Evolutionary conservation across 257 asterid species (phyloP).

Genomic region (Ligustrum vulgare): DNA sequence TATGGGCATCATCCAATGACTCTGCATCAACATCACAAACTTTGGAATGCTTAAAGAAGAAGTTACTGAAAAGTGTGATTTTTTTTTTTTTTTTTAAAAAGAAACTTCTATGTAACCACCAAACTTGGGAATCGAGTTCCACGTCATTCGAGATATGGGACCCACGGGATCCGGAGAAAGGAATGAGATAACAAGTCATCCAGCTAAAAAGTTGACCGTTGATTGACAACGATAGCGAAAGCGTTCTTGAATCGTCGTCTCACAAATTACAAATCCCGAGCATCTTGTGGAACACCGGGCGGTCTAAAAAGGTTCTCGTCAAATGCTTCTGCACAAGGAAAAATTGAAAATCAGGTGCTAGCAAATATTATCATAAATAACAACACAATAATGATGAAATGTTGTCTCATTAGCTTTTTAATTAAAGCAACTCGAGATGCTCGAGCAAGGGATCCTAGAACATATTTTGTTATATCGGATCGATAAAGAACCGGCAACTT

Average conservation of each 20-base stretch:
- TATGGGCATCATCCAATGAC: slow-evolving; percentile 39
- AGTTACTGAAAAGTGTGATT: slow-evolving; percentile 34
- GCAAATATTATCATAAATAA: neutral
- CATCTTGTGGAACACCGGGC: slow-evolving; percentile 34
- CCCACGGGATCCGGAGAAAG: slow-evolving; percentile 16
- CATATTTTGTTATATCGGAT: neutral
- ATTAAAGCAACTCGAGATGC: neutral
- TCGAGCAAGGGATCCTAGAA: neutral
- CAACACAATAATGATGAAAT: neutral
- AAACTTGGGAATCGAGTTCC: slow-evolving; percentile 17
- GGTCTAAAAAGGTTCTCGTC: slow-evolving; percentile 26
- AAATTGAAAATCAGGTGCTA: neutral
- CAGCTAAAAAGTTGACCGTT: neutral
- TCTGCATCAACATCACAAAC: slow-evolving; percentile 43
- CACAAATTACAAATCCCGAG: slow-evolving; percentile 20
- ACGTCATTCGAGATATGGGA: slow-evolving; percentile 39
- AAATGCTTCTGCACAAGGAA: slow-evolving; percentile 44
- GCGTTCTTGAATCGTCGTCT: slow-evolving; percentile 19
- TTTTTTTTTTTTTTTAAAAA: slow-evolving; percentile 22
- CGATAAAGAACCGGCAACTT: neutral
- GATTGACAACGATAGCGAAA: slow-evolving; percentile 16
- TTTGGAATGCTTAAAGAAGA: slow-evolving; percentile 42
- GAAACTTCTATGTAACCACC: slow-evolving; percentile 2
- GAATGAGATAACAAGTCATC: slow-evolving; percentile 18
- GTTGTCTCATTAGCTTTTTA: neutral